Percentiles rank a stretch among this genome's conserved stretches.
Conservation (phyloP, 148 eudicot genomes). For the Simmondsia chinensis region DNA sequence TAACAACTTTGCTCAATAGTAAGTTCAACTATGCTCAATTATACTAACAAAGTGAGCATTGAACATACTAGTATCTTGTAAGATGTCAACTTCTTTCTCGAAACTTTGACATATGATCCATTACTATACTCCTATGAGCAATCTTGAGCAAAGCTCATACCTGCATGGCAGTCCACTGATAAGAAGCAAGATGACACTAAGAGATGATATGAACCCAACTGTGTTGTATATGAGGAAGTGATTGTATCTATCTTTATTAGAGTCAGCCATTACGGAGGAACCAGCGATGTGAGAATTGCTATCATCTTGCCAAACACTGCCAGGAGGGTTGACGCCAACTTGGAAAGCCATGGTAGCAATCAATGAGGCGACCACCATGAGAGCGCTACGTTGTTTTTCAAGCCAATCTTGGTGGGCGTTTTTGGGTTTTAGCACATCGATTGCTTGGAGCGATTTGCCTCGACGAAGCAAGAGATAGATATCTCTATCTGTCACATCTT, state of each 20-base stretch:
- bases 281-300: not conserved
- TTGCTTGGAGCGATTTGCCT: not conserved
- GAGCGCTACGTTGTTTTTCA: not conserved
- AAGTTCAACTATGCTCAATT: no score
- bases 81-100: no score
- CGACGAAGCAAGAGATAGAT: not conserved
- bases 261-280: not conserved
- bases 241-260: not conserved
- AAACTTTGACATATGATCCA: no score
- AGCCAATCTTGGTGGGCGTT: not conserved
- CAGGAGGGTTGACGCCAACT: slow-evolving; percentile 23
- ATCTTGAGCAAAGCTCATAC: no score
- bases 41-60: no score
- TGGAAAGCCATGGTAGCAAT: slow-evolving; percentile 29
- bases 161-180: slow-evolving; percentile 12
- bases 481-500: not conserved
- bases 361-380: slow-evolving; percentile 24
- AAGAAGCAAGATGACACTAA: slow-evolving; percentile 11
- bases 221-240: not conserved
- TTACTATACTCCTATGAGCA: no score
- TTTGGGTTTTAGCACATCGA: not conserved
- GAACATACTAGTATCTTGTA: no score
- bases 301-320: slow-evolving; percentile 30
- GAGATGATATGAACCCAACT: not conserved
- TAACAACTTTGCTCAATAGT: no score